Conservation (phyloP, 306 rosid species). For the Citrullus mucosospermus region DNA sequence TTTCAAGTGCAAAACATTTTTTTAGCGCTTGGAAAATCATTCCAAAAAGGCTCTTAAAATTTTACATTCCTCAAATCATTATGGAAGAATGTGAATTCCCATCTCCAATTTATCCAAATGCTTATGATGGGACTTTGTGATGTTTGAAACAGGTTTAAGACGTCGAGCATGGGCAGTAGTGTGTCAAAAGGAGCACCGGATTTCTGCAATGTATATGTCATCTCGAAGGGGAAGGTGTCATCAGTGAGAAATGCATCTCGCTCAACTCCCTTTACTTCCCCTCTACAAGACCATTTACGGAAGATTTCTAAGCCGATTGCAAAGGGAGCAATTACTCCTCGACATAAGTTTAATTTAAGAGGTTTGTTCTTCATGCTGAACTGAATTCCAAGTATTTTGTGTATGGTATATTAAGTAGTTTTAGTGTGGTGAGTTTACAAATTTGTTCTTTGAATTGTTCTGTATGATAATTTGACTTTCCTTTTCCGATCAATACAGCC, state of each 20-base stretch:
- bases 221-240: slow-evolving; percentile 68
- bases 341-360: slow-evolving; percentile 21
- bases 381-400: neutral
- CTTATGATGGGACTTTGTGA: neutral
- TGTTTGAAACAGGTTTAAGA: slow-evolving; percentile 46
- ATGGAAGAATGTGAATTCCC: neutral
- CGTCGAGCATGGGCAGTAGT: slow-evolving; percentile 39
- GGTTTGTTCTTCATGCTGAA: slow-evolving; percentile 28
- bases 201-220: slow-evolving; percentile 64
- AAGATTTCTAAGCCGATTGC: slow-evolving; percentile 9
- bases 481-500: neutral
- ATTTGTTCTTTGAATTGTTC: neutral
- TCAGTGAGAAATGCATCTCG: slow-evolving; percentile 52
- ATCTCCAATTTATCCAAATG: neutral
- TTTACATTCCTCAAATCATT: neutral
- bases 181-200: slow-evolving; percentile 69
- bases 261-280: slow-evolving; percentile 51
- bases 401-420: neutral
- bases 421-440: neutral
- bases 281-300: slow-evolving; percentile 33
- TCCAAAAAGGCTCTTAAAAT: neutral
- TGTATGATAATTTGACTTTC: neutral
- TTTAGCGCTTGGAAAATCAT: neutral
- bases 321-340: slow-evolving; percentile 20
- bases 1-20: neutral